phyloP scores from a whole-genome alignment of 768 basidiomycete species.

The Agaricus sinodeliciosus region DNA sequence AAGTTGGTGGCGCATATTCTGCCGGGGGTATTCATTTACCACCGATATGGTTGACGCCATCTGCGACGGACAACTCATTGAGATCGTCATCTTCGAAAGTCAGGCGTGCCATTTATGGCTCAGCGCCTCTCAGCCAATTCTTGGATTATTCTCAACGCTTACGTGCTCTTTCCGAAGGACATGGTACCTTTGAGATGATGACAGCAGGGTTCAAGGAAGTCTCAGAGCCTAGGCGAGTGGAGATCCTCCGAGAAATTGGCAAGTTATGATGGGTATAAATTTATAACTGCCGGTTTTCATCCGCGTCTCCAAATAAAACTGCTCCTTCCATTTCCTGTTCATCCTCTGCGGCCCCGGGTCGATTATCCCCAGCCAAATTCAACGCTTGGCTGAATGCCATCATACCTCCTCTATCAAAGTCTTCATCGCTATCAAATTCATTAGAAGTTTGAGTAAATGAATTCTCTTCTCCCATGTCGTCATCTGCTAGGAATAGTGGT shows the following conservation, averaged over 20 bases:
- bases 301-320: constrained; percentile 77
- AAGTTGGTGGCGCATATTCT: constrained; percentile 39
- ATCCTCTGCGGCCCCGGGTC: constrained; percentile 57
- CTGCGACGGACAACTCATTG: constrained; percentile 17
- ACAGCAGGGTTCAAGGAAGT: constrained; percentile 75
- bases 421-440: constrained; percentile 24
- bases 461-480: constrained; percentile 29
- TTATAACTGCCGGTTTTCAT: constrained; percentile 61
- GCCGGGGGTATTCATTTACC: constrained; percentile 72
- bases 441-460: constrained; percentile 24
- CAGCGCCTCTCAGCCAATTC: constrained; percentile 77
- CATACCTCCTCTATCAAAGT: constrained; percentile 47
- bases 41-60: constrained; percentile 71
- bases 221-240: constrained; percentile 49
- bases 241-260: constrained; percentile 77
- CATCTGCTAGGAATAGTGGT: constrained; percentile 73
- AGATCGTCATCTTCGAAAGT: constrained; percentile 17
- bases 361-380: constrained; percentile 46
- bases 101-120: constrained; percentile 64
- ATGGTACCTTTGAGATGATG: constrained; percentile 74
- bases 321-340: constrained; percentile 73
- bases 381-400: constrained; percentile 73
- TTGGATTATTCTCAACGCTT: constrained; percentile 75
- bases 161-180: constrained; percentile 76
- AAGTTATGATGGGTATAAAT: constrained; percentile 37